phyloP scores from a whole-genome alignment of 495 filamentous ascomycete genomes.

The Penicillium simplicissimum region DNA sequence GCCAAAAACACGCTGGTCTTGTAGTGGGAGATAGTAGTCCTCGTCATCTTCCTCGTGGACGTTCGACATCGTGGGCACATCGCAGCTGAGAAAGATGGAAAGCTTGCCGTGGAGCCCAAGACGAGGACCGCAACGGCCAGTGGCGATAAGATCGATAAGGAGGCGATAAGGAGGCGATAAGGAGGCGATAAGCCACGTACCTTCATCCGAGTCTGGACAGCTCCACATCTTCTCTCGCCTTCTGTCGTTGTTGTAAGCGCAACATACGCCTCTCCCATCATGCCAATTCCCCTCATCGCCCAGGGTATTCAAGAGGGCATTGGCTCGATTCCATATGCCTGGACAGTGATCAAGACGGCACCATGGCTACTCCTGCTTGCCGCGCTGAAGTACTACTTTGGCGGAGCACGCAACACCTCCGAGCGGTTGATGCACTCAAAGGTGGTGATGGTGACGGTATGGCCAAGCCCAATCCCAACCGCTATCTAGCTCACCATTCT shows the following conservation, averaged over 20 bases:
- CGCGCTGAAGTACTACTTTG: conserved; percentile 75
- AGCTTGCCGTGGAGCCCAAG: not conserved
- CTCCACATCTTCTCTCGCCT: conserved; percentile 13
- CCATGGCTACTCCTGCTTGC: conserved; percentile 61
- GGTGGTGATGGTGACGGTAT: conserved; percentile 87
- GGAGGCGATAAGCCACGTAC: conserved; percentile 19
- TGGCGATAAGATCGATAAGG: conserved; percentile 21
- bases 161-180: conserved; percentile 18
- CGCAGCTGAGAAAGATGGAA: not conserved
- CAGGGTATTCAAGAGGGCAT: conserved; percentile 64
- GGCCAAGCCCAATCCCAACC: conserved; percentile 4
- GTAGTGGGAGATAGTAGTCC: conserved; percentile 66
- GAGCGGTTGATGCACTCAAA: conserved; percentile 91
- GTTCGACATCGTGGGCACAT: conserved; percentile 10
- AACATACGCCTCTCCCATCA: conserved; percentile 33
- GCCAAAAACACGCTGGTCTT: conserved; percentile 76
- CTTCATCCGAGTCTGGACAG: conserved; percentile 11
- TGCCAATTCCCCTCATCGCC: conserved; percentile 78
- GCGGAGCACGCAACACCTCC: conserved; percentile 70
- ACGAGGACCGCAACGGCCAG: not conserved
- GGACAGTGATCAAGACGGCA: conserved; percentile 57
- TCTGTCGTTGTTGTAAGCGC: conserved; percentile 14
- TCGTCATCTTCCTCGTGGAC: conserved; percentile 45
- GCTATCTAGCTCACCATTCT: not conserved
- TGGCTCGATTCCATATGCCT: conserved; percentile 63